Base-by-base conservation (phyloP, 345 rosid species). In the Eucalyptus cloeziana region DNA sequence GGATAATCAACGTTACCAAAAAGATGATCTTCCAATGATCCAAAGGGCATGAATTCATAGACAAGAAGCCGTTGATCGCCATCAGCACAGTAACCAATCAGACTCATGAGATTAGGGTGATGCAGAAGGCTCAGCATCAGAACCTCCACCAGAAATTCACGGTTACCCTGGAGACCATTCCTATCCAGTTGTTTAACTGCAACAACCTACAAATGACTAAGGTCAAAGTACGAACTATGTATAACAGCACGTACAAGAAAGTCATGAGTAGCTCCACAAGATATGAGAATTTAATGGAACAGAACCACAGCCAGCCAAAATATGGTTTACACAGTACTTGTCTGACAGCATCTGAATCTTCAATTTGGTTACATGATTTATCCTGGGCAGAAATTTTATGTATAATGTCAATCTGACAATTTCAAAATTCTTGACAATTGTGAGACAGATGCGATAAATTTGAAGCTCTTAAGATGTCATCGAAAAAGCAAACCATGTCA, bases 61-160 rank as follows among this genome's bases (percentile, higher is more conserved):
- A 97, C 98, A 88, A 97, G 97, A 88, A 97, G 99, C 76, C 99
- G 94, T 86, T 96, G 99, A 86, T 96, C 97, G 81, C 99, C 99
- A 91, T 97, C 99, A 87, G 99, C 99, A 91, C 99, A 97, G 91
- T 96, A 96, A 85, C 99, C 99, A 86, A 97, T 97, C 87, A 97
- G 94, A 91, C 90, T 97, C 92, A 96, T 97, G 24, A 96, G 97
- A 93, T 96, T 97, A n/a, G 94, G 94, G 89, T 96, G 99, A 93
- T 97, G 99, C 89, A 97, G 95, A 91, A 97, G 98, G 91, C 99
- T 97, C 88, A 97, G 98, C 99, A 97, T 97, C 87, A 96, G 97
- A 89, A 96, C 99, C 93, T 97, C 99, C 87, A 97, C 99, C 69
- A 97, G 94, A 90, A 97, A 97, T 89, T 97, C 99, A 91, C 98